Evolutionary conservation across 352 stramenopile genomes (phyloP).

Genomic region (Phytophthora kernoviae): DNA sequence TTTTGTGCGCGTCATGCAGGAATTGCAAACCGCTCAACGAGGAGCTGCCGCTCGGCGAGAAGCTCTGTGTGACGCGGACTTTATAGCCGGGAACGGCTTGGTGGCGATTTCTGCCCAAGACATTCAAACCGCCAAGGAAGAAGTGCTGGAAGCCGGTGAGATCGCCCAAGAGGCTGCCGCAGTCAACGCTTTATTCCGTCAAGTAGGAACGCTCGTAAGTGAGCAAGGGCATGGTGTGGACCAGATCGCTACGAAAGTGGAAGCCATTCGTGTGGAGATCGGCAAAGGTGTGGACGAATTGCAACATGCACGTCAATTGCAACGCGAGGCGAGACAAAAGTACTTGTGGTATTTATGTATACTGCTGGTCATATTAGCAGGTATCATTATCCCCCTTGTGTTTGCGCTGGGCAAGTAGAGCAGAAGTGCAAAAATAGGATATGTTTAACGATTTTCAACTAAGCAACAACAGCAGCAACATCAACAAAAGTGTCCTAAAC

Average conservation of each 20-base stretch:
- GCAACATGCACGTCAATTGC: conserved; percentile 60
- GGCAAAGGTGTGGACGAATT: conserved; percentile 73
- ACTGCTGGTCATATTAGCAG: conserved; percentile 38
- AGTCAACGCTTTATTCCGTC: conserved; percentile 72
- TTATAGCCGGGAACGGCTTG: conserved; percentile 49
- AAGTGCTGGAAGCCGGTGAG: conserved; percentile 67
- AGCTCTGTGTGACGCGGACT: conserved; percentile 72
- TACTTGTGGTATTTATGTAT: conserved; percentile 52
- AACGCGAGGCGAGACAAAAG: conserved; percentile 70
- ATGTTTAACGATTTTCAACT: too few species aligned
- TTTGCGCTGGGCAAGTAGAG: conserved; percentile 39
- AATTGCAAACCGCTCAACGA: conserved; percentile 69
- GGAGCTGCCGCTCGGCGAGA: conserved; percentile 58
- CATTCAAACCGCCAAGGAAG: conserved; percentile 78
- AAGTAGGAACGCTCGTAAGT: conserved; percentile 64
- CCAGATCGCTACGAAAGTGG: conserved; percentile 76
- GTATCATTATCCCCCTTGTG: conserved; percentile 59
- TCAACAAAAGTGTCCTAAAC: too few species aligned
- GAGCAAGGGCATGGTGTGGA: conserved; percentile 75
- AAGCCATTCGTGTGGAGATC: conserved; percentile 76
- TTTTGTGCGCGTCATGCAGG: conserved; percentile 73
- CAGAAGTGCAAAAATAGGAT: too few species aligned
- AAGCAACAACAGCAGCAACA: neutral
- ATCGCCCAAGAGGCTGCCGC: conserved; percentile 66
- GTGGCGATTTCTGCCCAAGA: conserved; percentile 59